These are phyloP conservation scores for Lentinula sp. DNA, from an alignment of 768 basidiomycete species.

Conservation along the genomic window DNA sequence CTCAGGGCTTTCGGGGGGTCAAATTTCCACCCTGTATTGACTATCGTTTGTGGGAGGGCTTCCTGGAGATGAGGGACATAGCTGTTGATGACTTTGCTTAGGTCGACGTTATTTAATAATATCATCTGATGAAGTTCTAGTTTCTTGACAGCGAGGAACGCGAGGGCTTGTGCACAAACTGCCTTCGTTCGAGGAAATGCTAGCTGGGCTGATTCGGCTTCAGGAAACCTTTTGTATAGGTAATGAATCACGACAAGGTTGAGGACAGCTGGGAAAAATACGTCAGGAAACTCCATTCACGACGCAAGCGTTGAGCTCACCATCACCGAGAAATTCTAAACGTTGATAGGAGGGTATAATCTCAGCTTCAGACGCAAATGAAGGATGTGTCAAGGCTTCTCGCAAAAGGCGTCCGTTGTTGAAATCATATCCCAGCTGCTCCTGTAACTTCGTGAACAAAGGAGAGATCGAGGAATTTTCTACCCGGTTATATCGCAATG, in stretches of 20 bases:
- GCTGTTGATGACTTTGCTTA: conserved; percentile 56
- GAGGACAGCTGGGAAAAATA: conserved; percentile 46
- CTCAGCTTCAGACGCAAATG: conserved; percentile 44
- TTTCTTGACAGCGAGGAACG: conserved; percentile 57
- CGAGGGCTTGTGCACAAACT: conserved; percentile 70
- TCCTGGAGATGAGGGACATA: conserved; percentile 56
- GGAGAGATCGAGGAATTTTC: conserved; percentile 29
- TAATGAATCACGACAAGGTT: conserved; percentile 69
- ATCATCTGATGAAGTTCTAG: conserved; percentile 66
- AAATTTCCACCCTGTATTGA: conserved; percentile 69
- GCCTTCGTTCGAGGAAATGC: conserved; percentile 64
- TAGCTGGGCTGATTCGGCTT: conserved; percentile 71
- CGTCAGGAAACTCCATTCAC: conserved; percentile 5
- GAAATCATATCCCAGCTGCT: conserved; percentile 66
- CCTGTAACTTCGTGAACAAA: conserved; percentile 52
- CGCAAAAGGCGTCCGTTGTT: conserved; percentile 53
- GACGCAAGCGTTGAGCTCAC: conserved; percentile 34
- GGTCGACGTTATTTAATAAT: conserved; percentile 61
- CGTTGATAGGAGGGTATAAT: conserved; percentile 69
- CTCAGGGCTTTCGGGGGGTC: conserved; percentile 84
- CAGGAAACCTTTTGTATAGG: conserved; percentile 62
- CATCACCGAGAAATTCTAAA: conserved; percentile 86
- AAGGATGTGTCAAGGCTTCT: conserved; percentile 85
- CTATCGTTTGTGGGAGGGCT: conserved; percentile 53
- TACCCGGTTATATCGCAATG: conserved; percentile 38